A percentile compares a stretch with the other conserved stretches of the same genome.
Evolutionary conservation across 495 filamentous ascomycete genomes (phyloP).

Genomic region (Talaromyces stipitatus): DNA sequence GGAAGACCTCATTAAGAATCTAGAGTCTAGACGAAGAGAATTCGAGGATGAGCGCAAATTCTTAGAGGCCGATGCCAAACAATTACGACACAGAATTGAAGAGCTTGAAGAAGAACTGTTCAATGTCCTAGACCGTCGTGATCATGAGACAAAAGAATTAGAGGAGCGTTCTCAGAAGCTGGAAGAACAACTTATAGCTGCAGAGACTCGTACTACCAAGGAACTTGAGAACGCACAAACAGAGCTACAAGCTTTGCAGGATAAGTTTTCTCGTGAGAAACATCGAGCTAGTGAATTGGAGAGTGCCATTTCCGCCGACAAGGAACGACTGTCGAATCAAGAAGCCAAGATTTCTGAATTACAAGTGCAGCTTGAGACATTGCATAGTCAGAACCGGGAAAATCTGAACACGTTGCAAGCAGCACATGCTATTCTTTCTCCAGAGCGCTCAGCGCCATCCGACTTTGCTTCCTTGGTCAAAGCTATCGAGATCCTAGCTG

Average conservation of each 20-base stretch:
- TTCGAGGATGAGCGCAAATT: constrained; percentile 77
- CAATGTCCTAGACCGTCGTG: constrained; percentile 68
- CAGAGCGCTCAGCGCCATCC: constrained; percentile 44
- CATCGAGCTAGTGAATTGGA: constrained; percentile 47
- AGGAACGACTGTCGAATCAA: constrained; percentile 42
- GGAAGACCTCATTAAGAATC: constrained; percentile 86
- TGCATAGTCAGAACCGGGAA: constrained; percentile 42
- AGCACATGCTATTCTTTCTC: constrained; percentile 54
- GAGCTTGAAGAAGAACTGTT: constrained; percentile 88
- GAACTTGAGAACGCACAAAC: constrained; percentile 48
- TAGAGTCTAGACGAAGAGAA: constrained; percentile 84
- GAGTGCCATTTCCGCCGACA: constrained; percentile 41
- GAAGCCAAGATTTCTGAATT: constrained; percentile 41
- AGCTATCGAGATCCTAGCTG: constrained; percentile 53
- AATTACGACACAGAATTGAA: constrained; percentile 67
- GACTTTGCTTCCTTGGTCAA: constrained; percentile 54
- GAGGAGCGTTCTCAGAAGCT: constrained; percentile 64
- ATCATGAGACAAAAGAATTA: constrained; percentile 62
- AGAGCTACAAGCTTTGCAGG: constrained; percentile 47
- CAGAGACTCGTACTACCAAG: constrained; percentile 48
- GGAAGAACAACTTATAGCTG: constrained; percentile 59
- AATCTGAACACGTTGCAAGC: constrained; percentile 49
- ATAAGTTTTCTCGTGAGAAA: constrained; percentile 46
- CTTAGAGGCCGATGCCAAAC: constrained; percentile 69
- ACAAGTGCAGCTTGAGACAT: constrained; percentile 34